These are phyloP conservation scores for Amauroascus niger DNA, from an alignment of 2,329 filamentous ascomycete species.

Conservation along the genomic window DNA sequence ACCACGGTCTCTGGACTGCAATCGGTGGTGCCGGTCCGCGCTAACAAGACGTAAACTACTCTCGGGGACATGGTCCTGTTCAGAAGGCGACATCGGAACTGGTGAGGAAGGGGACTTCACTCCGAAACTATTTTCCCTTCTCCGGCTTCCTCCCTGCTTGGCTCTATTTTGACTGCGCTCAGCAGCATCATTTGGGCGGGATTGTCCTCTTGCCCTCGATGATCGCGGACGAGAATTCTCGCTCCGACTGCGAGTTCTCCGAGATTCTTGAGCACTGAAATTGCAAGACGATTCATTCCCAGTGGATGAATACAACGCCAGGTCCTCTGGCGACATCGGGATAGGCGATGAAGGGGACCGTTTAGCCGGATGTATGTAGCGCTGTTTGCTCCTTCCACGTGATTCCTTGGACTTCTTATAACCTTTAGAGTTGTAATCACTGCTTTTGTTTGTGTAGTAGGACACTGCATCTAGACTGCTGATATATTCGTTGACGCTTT, in stretches of 20 bases:
- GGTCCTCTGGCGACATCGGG: conserved; percentile 86
- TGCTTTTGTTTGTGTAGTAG: conserved; percentile 46
- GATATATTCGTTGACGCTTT: conserved; percentile 73
- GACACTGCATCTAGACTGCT: conserved; percentile 73
- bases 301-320: conserved; percentile 38
- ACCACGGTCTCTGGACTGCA: conserved; percentile 44
- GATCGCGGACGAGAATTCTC: conserved; percentile 3
- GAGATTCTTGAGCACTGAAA: not conserved
- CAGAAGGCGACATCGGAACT: conserved; percentile 58
- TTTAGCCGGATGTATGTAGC: conserved; percentile 66
- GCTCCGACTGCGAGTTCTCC: conserved; percentile 1
- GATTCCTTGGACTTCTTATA: conserved; percentile 53
- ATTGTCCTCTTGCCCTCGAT: conserved; percentile 4
- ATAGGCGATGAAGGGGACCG: conserved; percentile 84
- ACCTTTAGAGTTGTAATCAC: conserved; percentile 35
- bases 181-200: not conserved
- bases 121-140: conserved; percentile 49
- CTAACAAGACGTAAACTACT: conserved; percentile 43
- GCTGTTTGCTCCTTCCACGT: conserved; percentile 55
- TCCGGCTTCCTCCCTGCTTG: conserved; percentile 52
- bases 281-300: conserved; percentile 2
- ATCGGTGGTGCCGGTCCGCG: conserved; percentile 35
- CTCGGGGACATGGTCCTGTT: conserved; percentile 52
- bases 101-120: conserved; percentile 71
- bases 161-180: not conserved